Evolutionary conservation across 129 eudicot genomes (phyloP), one percentile per base, ranked within the genome.

Genomic region (Artemisia annua): DNA sequence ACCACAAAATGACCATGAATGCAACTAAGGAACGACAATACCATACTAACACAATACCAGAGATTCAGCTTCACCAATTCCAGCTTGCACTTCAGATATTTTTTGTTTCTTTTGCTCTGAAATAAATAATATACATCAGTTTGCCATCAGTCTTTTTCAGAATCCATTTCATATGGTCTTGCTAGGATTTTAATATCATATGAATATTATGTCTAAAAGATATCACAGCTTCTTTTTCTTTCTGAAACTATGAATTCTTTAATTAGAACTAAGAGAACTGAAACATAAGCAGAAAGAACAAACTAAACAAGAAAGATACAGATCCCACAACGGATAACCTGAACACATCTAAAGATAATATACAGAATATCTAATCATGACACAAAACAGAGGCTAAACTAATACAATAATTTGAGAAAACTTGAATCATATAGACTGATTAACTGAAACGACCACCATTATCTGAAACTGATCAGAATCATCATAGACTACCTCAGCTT

Each of bases 81-180:
- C 87, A 26, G 82, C 79, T 55, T 85, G 82, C 66, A 80, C 77
- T 82, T 87, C 89, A 67, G 84, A 67, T 10, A 87, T 72, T 69
- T 87, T 85, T 71, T 87, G 87, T 75, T 87, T 83, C 83, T 87
- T 87, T 79, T 87, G 86, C 69, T 82, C 93, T 87, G 87, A 76
- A 77, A 78, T 48, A 11, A 71, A 76, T 19, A 46, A 12, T 52
- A 63, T 70, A n/a, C 71, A 70, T 70, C 69, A 77, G 43, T 60
- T 32, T 59, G 44, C 5, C 71, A 70, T 70, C 46, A 39, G 46
- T 39, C 46, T 1, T 7, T 39, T 39, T 1, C 46, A 8, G 11
- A 39, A 39, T 39, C 46, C 9, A 39, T 39, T 39, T 39, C 9
- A 8, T 39, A 59, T 61, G 32, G 24, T 46, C 6, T 22, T 11